Base-by-base conservation (phyloP, 2,329 filamentous ascomycete species). In the Aureobasidium zeae region DNA sequence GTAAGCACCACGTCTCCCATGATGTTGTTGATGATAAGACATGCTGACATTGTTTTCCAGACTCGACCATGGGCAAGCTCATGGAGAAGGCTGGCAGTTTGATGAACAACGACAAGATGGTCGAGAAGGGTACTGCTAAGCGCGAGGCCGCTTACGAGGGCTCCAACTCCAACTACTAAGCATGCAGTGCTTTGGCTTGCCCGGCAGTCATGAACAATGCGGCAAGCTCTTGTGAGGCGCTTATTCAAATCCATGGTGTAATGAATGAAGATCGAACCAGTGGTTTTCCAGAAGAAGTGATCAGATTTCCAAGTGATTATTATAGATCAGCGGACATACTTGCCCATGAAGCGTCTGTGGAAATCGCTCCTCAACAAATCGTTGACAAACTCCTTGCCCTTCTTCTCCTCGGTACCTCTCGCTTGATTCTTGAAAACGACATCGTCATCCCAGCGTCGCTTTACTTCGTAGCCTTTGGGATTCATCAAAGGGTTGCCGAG, bases 391-490 rank as follows among this genome's bases (percentile, higher is more conserved):
- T 94, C 88, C 69, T 89, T 93, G 17, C 48, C 48, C 42, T 55
- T 51, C 69, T 83, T 87, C 50, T 95, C 86, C 59, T 96, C 89
- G 0, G 88, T 94, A 7, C 89, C 91, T 47, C 91, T 76, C 24
- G 89, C 91, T 67, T 98, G 91, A 63, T 98, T 98, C 71, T 94
- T 96, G 69, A 98, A 98, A 2, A 98, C 88, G 10, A 98, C 91
- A 61, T 98, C 91, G 56, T 98, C 91, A 55, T 98, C 91, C 91
- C 91, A 98, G 54, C 88, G 68, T 53, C 86, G 72, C 73, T 94
- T 95, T 57, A 95, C 81, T 47, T 81, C 87, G 61, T 93, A 96
- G 54, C 94, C 87, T 61, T 85, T 84, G 0, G 73, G 60, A 54
- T 96, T 95, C 45, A 98, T 74, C 39, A 98, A 67, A 28, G 91